Base-by-base conservation (phyloP, 2,329 filamentous ascomycete genomes). In the Raffaelea arxii region DNA sequence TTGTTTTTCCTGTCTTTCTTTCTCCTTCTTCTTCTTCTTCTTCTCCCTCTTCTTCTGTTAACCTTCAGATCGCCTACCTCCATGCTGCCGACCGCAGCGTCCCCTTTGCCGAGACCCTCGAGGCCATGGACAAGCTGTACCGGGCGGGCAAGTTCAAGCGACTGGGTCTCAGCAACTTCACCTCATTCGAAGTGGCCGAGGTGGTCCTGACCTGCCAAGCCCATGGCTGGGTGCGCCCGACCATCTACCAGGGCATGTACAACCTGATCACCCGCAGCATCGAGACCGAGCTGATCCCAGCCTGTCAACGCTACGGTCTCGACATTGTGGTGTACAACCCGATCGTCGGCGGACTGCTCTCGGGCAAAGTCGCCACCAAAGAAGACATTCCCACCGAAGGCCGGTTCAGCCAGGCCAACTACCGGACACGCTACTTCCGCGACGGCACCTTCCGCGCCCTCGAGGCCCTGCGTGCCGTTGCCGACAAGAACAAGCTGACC, bases 231-330 rank as follows among this genome's bases (percentile, higher is more conserved):
- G 81, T 87, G 16, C 72, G 56, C 12, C 84, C 84, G 0, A 84
- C 78, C 1, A 78, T 88, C 46, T 89, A 84, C 61, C 84, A 89
- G 59, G 85, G 71, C 51, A 86, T 87, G 78, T 85, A 85, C 60
- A 84, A 83, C 58, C 72, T 75, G 39, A 57, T 58, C 38, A 56
- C 52, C 9, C 62, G 63, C 14, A 49, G 53, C 25, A 58, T 86
- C 43, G 84, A 87, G 59, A 62, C 71, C 4, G 83, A 87, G 58
- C 65, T 86, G 23, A 70, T 86, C 32, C 77, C 77, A 2, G 77
- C 74, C 41, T 82, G 79, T 55, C 72, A 75, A 18, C 74, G 80
- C 37, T 86, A 84, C 56, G 81, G 80, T 2, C 69, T 87, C 19
- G 79, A 83, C 44, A 69, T 87, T 18, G 80, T 86, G 5, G 65